Conservation (phyloP, 169 alveolate genomes). For the Cryptosporidium meleagridis region DNA sequence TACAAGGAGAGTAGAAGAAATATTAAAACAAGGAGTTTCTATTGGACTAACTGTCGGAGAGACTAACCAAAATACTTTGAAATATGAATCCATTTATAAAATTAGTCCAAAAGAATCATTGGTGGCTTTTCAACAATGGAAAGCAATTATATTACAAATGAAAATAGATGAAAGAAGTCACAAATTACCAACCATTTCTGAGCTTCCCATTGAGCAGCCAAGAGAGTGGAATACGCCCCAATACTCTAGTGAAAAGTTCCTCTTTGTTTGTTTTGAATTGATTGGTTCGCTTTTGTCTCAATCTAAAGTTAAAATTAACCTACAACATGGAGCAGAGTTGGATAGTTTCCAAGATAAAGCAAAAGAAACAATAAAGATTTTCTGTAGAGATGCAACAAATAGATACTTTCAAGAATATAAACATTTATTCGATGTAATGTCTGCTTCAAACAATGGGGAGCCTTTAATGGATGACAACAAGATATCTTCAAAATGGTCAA, state of each 20-base stretch:
- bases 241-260: constrained; percentile 60
- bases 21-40: constrained; percentile 49
- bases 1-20: constrained; percentile 9
- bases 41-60: constrained; percentile 72
- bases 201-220: constrained; percentile 45
- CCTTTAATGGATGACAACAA: constrained; percentile 23
- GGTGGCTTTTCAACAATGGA: constrained; percentile 74
- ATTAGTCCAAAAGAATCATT: constrained; percentile 14
- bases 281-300: constrained; percentile 28
- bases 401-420: constrained; percentile 37
- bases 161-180: neutral
- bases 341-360: constrained; percentile 15
- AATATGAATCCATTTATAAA: constrained; percentile 37
- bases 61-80: constrained; percentile 6
- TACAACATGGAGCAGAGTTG: constrained; percentile 58
- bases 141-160: constrained; percentile 25
- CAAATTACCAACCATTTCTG: constrained; percentile 1
- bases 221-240: constrained; percentile 72
- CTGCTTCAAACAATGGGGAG: constrained; percentile 12
- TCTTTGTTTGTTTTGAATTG: constrained; percentile 61
- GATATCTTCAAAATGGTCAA: constrained; percentile 34
- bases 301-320: neutral
- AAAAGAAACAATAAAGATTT: constrained; percentile 11
- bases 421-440: constrained; percentile 12
- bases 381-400: constrained; percentile 66